Conservation (phyloP, 2,329 filamentous ascomycete genomes). For the Aspergillus thermomutatus region DNA sequence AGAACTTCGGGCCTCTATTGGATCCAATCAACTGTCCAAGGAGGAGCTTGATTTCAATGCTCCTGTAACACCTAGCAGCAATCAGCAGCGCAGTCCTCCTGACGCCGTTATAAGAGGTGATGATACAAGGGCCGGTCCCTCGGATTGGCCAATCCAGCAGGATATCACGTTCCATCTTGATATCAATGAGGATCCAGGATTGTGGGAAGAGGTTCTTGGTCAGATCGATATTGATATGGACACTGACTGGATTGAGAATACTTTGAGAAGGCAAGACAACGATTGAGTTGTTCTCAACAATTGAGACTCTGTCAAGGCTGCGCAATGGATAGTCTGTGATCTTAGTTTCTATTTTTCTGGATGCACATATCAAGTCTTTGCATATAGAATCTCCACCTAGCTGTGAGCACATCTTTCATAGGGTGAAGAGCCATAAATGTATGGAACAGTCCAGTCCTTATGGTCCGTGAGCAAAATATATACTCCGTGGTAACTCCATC, state of each 20-base stretch:
- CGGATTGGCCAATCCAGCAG: slow-evolving; percentile 18
- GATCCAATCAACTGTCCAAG: slow-evolving; percentile 14
- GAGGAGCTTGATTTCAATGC: slow-evolving; percentile 1
- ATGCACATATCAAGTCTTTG: no score
- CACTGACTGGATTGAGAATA: slow-evolving; percentile 38
- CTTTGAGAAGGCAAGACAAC: slow-evolving; percentile 19
- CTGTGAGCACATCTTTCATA: no score
- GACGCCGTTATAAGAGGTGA: background rate
- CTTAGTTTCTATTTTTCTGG: no score
- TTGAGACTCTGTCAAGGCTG: background rate
- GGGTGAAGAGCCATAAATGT: no score
- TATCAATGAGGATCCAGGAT: slow-evolving; percentile 35
- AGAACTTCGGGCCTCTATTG: slow-evolving; percentile 32
- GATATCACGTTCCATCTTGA: slow-evolving; percentile 34
- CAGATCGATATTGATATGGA: slow-evolving; percentile 43
- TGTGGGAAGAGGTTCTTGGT: slow-evolving; percentile 42
- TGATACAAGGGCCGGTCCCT: background rate
- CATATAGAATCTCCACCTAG: no score
- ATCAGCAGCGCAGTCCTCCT: slow-evolving; percentile 10
- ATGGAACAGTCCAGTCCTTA: no score
- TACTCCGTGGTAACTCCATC: no score
- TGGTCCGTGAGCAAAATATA: no score
- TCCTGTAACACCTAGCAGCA: slow-evolving; percentile 15
- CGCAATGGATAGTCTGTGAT: background rate
- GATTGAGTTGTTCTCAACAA: background rate